phyloP scores from a whole-genome alignment of 2,329 filamentous ascomycete genomes.

The Sclerotinia nivalis region DNA sequence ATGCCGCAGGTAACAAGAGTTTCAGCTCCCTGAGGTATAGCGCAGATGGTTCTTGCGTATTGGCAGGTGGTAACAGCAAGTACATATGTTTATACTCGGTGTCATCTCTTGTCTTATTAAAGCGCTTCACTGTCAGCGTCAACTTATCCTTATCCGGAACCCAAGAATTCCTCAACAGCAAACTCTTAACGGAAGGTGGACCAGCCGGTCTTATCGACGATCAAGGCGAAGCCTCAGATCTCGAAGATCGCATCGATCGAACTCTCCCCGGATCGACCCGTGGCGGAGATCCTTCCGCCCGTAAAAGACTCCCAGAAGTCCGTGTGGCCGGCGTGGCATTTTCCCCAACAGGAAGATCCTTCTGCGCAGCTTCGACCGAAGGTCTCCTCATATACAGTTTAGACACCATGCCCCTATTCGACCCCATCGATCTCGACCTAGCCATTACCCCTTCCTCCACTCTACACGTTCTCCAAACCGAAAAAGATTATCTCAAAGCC shows the following conservation, averaged over 20 bases:
- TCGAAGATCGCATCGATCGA: conserved; percentile 78
- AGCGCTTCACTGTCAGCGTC: conserved; percentile 93
- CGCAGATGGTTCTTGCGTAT: conserved; percentile 83
- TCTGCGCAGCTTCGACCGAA: conserved; percentile 94
- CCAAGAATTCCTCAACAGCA: conserved; percentile 95
- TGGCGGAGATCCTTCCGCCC: conserved; percentile 75
- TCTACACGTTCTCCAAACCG: conserved; percentile 63
- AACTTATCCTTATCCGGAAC: conserved; percentile 96
- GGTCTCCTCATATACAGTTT: conserved; percentile 91
- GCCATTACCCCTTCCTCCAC: conserved; percentile 88
- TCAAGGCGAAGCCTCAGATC: conserved; percentile 82
- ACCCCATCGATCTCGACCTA: conserved; percentile 94
- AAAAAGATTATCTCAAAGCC: conserved; percentile 84
- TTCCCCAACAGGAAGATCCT: conserved; percentile 82
- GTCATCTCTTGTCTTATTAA: conserved; percentile 83
- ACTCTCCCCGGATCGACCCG: conserved; percentile 83
- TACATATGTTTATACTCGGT: conserved; percentile 98
- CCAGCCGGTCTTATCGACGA: conserved; percentile 83
- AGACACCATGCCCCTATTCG: conserved; percentile 81
- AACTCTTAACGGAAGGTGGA: conserved; percentile 85
- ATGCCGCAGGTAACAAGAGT: conserved; percentile 83
- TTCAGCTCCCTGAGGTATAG: conserved; percentile 90
- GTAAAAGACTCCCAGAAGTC: conserved; percentile 77
- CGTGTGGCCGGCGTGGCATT: conserved; percentile 84
- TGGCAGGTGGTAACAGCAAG: conserved; percentile 95